Evolutionary conservation across 106 monocot genomes (phyloP), one percentile per base, ranked within the genome.

Genomic region (Dioscorea zingiberensis): DNA sequence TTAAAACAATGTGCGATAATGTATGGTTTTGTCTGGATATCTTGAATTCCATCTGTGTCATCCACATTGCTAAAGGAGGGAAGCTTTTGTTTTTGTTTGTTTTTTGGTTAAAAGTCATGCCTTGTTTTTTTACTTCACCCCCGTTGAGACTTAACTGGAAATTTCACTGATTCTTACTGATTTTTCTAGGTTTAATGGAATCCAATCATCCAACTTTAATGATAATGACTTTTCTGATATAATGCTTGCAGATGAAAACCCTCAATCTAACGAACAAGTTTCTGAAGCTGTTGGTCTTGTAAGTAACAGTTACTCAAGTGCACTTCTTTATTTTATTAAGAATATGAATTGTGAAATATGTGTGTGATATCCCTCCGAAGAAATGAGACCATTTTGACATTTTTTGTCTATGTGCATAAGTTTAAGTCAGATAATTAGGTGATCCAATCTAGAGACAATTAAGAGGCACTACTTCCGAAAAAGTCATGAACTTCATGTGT

Each of bases 181-280:
- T 38, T 38, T 38, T 10, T 38, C 38, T 38, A 6, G 38, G 38
- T 38, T 0, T 38, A 6, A 38, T 38, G 10, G 6, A 38, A 38
- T 38, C 4, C 1, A 2, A 38, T 38, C 4, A 38, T 38, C 38
- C 4, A 38, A 21, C 15, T 10, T n/a, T n/a, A n/a, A n/a, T n/a
- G n/a, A n/a, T n/a, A 26, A n/a, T 57, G 22, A 48, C n/a, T 54
- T 70, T 28, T 44, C 19, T 32, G 46, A 27, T 8, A 17, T 38
- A 6, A 25, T 49, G 25, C 47, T 24, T 68, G 30, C 78, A 78
- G 78, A 55, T 27, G 68, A 21, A 69, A 72, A 56, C 47, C 72
- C n/a, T 22, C 67, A 57, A 56, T 45, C 67, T 38, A 54, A 29
- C 28, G 14, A 63, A 56, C 68, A 47, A n/a, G 68, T 63, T 57